phyloP scores from a whole-genome alignment of 352 stramenopile genomes.

The Pythium aristosporum region DNA sequence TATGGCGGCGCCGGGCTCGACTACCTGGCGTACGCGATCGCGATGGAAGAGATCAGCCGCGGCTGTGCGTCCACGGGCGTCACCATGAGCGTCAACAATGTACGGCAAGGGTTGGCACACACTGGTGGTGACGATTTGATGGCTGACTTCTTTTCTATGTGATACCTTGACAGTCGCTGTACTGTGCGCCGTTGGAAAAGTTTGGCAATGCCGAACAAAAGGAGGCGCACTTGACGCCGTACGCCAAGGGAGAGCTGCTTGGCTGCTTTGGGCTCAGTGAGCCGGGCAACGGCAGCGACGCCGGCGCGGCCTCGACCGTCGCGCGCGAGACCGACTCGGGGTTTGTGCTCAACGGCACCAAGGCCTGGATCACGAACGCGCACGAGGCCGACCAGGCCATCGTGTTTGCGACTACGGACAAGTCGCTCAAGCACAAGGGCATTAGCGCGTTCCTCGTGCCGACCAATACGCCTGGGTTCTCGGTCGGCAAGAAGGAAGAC shows the following conservation, averaged over 20 bases:
- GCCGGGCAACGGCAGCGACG: slow-evolving; percentile 94
- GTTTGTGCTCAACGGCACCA: slow-evolving; percentile 96
- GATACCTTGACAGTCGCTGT: slow-evolving; percentile 84
- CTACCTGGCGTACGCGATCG: slow-evolving; percentile 96
- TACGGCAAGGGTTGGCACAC: slow-evolving; percentile 22
- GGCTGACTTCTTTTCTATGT: slow-evolving; percentile 24
- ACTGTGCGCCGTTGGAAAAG: slow-evolving; percentile 93
- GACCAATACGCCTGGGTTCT: slow-evolving; percentile 90
- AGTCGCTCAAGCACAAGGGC: slow-evolving; percentile 93
- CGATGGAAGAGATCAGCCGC: slow-evolving; percentile 97
- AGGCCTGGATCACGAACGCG: slow-evolving; percentile 97
- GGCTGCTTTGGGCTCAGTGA: slow-evolving; percentile 94
- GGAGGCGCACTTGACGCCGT: slow-evolving; percentile 88
- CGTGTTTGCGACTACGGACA: slow-evolving; percentile 98
- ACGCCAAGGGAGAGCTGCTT: slow-evolving; percentile 88
- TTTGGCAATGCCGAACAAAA: slow-evolving; percentile 92
- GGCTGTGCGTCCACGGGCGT: slow-evolving; percentile 95
- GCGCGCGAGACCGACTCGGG: slow-evolving; percentile 81
- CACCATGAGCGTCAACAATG: slow-evolving; percentile 95
- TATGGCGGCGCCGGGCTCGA: slow-evolving; percentile 93
- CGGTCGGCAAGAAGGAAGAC: slow-evolving; percentile 96
- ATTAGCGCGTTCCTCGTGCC: slow-evolving; percentile 97
- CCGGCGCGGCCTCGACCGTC: slow-evolving; percentile 92
- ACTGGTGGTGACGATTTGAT: not conserved
- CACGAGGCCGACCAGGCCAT: slow-evolving; percentile 92